Conservation (phyloP, 2,329 filamentous ascomycete species). For the Colletotrichum liriopes region DNA sequence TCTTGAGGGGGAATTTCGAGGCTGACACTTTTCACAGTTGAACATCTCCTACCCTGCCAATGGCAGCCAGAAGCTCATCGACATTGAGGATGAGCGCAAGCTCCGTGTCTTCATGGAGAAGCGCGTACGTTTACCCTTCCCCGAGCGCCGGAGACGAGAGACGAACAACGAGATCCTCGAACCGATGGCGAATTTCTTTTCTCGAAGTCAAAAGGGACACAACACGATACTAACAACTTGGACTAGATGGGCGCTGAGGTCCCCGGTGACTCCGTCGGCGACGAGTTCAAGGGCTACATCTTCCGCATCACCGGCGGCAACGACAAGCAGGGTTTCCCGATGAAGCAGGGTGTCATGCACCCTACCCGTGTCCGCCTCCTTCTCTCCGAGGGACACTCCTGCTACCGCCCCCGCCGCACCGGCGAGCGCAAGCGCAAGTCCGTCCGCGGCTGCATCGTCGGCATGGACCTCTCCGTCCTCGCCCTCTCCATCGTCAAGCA, state of each 20-base stretch:
- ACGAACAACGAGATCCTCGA: slow-evolving; percentile 53
- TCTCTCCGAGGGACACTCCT: slow-evolving; percentile 96
- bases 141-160: slow-evolving; percentile 33
- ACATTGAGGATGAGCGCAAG: slow-evolving; percentile 99
- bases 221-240: slow-evolving; percentile 52
- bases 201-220: slow-evolving; percentile 17
- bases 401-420: slow-evolving; percentile 97
- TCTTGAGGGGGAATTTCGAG: slow-evolving; percentile 26
- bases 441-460: slow-evolving; percentile 98
- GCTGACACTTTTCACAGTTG: slow-evolving; percentile 63
- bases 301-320: slow-evolving; percentile 99
- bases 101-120: slow-evolving; percentile 99
- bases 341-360: slow-evolving; percentile 99
- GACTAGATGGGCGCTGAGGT: slow-evolving; percentile 89
- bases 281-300: slow-evolving; percentile 99
- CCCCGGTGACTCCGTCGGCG: slow-evolving; percentile 92
- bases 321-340: slow-evolving; percentile 99
- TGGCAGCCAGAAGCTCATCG: slow-evolving; percentile 99
- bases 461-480: slow-evolving; percentile 93
- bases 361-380: slow-evolving; percentile 98
- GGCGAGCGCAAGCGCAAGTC: slow-evolving; percentile 99
- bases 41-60: slow-evolving; percentile 94
- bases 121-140: slow-evolving; percentile 74
- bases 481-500: slow-evolving; percentile 98
- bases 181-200: slow-evolving; percentile 8